A percentile compares a stretch with the other conserved stretches of the same genome.
These are phyloP conservation scores for Microthyrium microscopicum DNA, from an alignment of 2,329 filamentous ascomycete genomes.

Conservation along the genomic window DNA sequence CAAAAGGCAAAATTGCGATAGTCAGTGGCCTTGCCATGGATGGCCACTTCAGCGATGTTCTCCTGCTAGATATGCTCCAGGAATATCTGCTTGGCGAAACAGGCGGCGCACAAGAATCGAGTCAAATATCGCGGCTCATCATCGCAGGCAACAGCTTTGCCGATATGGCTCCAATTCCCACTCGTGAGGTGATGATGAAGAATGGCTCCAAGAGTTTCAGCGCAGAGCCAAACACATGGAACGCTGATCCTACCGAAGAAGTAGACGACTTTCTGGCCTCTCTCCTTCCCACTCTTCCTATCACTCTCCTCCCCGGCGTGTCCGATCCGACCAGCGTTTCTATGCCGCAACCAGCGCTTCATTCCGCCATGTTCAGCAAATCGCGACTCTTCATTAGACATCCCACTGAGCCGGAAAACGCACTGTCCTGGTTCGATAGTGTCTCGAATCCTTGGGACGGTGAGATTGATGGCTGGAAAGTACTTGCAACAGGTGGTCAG, in stretches of 20 bases:
- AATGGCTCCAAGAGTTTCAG: conserved; percentile 66
- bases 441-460: conserved; percentile 91
- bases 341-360: conserved; percentile 83
- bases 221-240: conserved; percentile 80
- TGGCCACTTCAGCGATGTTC: conserved; percentile 54
- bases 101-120: conserved; percentile 43
- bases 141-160: conserved; percentile 81
- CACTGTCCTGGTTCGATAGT: conserved; percentile 63
- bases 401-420: conserved; percentile 21
- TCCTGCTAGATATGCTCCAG: conserved; percentile 60
- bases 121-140: conserved; percentile 66
- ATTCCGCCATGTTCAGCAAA: conserved; percentile 75
- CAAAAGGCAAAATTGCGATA: conserved; percentile 58
- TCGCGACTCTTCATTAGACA: conserved; percentile 49
- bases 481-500: conserved; percentile 79
- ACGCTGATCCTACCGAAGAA: conserved; percentile 65
- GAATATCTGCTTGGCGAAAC: conserved; percentile 83
- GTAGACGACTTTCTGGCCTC: conserved; percentile 70
- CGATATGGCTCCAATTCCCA: conserved; percentile 28
- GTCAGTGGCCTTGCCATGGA: conserved; percentile 79
- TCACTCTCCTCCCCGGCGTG: conserved; percentile 75
- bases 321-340: conserved; percentile 78
- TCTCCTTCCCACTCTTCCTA: conserved; percentile 68
- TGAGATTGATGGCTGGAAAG: conserved; percentile 75
- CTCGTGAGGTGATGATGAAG: conserved; percentile 27